These are phyloP conservation scores for Candida chauliodis DNA, from an alignment of 805 yeast species.

Conservation along the genomic window DNA sequence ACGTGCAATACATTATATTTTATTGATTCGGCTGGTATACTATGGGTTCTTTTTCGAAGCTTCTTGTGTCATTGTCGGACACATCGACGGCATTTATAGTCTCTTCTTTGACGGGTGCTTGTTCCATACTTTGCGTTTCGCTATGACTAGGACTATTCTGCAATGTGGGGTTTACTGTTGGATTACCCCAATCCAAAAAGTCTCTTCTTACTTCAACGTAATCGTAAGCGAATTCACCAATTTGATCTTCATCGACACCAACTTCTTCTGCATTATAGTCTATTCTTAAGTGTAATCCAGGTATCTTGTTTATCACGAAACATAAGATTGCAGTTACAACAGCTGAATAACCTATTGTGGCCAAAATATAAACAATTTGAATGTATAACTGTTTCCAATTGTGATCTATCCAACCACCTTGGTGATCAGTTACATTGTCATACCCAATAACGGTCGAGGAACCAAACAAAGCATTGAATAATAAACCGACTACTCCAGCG, in stretches of 20 bases:
- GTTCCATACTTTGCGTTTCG: constrained; percentile 4
- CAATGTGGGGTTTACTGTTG: constrained; percentile 16
- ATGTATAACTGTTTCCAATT: constrained; percentile 89
- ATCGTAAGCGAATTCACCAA: constrained; percentile 98
- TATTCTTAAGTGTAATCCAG: constrained; percentile 78
- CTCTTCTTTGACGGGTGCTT: constrained; percentile 4
- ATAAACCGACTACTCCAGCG: constrained; percentile 86
- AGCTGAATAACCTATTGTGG: constrained; percentile 68
- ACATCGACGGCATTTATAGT: constrained; percentile 6
- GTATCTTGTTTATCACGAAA: constrained; percentile 68
- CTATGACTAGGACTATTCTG: constrained; percentile 7
- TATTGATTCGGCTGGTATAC: neutral
- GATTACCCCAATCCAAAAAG: constrained; percentile 56
- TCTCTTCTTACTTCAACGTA: constrained; percentile 96
- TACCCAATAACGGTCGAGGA: constrained; percentile 85
- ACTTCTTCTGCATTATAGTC: constrained; percentile 79
- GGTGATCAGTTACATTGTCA: constrained; percentile 79
- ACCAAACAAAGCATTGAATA: constrained; percentile 88
- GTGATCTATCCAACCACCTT: constrained; percentile 90
- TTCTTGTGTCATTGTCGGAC: neutral
- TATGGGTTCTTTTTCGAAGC: constrained; percentile 4
- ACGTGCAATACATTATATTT: neutral
- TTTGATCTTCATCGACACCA: constrained; percentile 95
- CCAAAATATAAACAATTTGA: constrained; percentile 79
- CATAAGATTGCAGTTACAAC: constrained; percentile 78